A percentile compares a stretch with the other conserved stretches of the same genome.
Conservation (phyloP, 805 yeast species). For the Blastobotrys terrestris region DNA sequence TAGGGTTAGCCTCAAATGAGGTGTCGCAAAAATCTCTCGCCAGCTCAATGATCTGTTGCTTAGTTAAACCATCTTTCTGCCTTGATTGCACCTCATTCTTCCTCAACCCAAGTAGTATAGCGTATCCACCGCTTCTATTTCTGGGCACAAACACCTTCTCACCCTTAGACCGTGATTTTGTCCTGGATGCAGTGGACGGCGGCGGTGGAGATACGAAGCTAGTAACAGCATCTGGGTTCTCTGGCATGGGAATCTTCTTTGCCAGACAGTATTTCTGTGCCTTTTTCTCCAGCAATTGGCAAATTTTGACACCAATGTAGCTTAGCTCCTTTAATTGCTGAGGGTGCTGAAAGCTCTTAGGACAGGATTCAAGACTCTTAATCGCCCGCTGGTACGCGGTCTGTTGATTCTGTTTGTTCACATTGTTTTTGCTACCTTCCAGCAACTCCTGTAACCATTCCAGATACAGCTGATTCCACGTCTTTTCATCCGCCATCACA, state of each 20-base stretch:
- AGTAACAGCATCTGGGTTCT: slow-evolving; percentile 14
- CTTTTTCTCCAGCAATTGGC: slow-evolving; percentile 42
- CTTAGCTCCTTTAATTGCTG: slow-evolving; percentile 52
- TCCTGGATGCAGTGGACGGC: slow-evolving; percentile 9
- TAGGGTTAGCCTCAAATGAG: slow-evolving; percentile 25
- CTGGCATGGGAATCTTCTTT: slow-evolving; percentile 44
- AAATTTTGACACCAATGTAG: slow-evolving; percentile 68
- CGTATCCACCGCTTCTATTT: slow-evolving; percentile 78
- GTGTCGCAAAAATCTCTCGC: slow-evolving; percentile 42
- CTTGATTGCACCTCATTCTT: slow-evolving; percentile 23
- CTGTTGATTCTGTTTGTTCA: slow-evolving; percentile 3
- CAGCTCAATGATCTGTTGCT: slow-evolving; percentile 46
- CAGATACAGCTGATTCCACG: slow-evolving; percentile 23
- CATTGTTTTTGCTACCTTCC: slow-evolving; percentile 17
- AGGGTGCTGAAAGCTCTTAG: slow-evolving; percentile 46
- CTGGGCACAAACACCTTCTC: slow-evolving; percentile 57
- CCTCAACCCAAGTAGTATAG: slow-evolving; percentile 58
- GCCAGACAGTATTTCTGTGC: slow-evolving; percentile 52
- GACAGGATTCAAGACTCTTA: slow-evolving; percentile 42
- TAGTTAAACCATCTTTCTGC: slow-evolving; percentile 50
- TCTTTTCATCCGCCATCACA: not conserved
- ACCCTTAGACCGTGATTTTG: slow-evolving; percentile 21
- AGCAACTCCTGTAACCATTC: slow-evolving; percentile 25
- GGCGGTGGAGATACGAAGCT: slow-evolving; percentile 9
- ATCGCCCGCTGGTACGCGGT: slow-evolving; percentile 52